Percentiles rank a stretch among this genome's conserved stretches.
phyloP scores from a whole-genome alignment of 2,329 filamentous ascomycete species.

The Pseudogymnoascus sp. region DNA sequence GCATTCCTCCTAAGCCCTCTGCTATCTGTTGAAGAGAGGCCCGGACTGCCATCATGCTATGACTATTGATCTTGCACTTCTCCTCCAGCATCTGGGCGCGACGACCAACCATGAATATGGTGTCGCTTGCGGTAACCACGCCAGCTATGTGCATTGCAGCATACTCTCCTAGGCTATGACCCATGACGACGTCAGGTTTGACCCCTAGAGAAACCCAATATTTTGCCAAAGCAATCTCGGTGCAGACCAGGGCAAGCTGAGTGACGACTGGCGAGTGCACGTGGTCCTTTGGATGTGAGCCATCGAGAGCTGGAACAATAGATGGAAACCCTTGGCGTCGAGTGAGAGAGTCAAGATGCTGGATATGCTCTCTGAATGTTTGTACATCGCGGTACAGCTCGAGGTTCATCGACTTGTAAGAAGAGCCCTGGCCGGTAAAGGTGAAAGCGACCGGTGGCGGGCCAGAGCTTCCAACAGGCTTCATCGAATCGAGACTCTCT shows the following conservation, averaged over 20 bases:
- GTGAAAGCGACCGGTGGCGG: constrained; percentile 8
- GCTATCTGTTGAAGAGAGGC: constrained; percentile 39
- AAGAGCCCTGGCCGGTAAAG: constrained; percentile 34
- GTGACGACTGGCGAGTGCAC: constrained; percentile 41
- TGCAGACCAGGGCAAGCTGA: constrained; percentile 42
- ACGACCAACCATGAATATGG: constrained; percentile 60
- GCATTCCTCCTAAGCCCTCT: constrained; percentile 37
- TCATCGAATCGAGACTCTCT: neutral
- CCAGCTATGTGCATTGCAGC: constrained; percentile 62
- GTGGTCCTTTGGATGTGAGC: constrained; percentile 31
- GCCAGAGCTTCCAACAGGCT: constrained; percentile 5
- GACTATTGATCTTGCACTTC: constrained; percentile 56
- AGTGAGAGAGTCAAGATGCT: constrained; percentile 22
- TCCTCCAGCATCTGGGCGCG: constrained; percentile 56
- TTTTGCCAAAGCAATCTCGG: constrained; percentile 46
- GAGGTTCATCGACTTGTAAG: constrained; percentile 26
- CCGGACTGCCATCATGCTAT: constrained; percentile 53
- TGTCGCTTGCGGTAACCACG: constrained; percentile 59
- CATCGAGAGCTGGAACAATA: constrained; percentile 35
- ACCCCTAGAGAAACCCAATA: constrained; percentile 48
- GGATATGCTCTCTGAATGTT: constrained; percentile 22
- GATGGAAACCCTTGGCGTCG: constrained; percentile 23
- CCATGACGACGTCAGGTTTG: constrained; percentile 44
- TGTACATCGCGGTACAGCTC: constrained; percentile 35
- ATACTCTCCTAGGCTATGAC: constrained; percentile 63